A percentile compares a stretch with the other conserved stretches of the same genome.
These are phyloP conservation scores for Codiaeum variegatum DNA, from an alignment of 441 rosid species.

Conservation along the genomic window DNA sequence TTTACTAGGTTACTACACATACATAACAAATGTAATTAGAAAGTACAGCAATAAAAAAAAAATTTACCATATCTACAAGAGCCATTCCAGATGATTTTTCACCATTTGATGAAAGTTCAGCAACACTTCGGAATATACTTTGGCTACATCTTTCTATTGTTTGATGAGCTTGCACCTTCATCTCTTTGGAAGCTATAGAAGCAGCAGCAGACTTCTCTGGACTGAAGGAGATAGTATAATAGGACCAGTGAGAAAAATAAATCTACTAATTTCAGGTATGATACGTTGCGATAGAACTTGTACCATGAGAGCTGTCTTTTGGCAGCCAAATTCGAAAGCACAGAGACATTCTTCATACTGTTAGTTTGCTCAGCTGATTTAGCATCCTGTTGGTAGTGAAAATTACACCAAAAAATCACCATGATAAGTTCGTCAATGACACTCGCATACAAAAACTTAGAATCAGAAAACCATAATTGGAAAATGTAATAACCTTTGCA, in stretches of 20 bases:
- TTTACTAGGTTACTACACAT: constrained; percentile 14
- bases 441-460: constrained; percentile 3
- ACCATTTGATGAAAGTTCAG: constrained; percentile 72
- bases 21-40: constrained; percentile 12
- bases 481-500: constrained; percentile 47
- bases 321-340: constrained; percentile 54
- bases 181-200: constrained; percentile 38
- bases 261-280: constrained; percentile 11
- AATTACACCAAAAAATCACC: constrained; percentile 13
- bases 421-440: constrained; percentile 1
- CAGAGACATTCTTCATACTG: constrained; percentile 44
- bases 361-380: constrained; percentile 36
- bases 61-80: constrained; percentile 73
- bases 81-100: constrained; percentile 44
- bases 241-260: constrained; percentile 17
- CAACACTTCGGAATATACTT: constrained; percentile 68
- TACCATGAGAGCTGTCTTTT: constrained; percentile 57
- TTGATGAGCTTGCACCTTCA: constrained; percentile 33
- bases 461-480: not conserved
- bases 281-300: constrained; percentile 16
- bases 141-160: constrained; percentile 54
- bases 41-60: constrained; percentile 17
- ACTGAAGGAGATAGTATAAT: constrained; percentile 37
- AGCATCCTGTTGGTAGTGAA: constrained; percentile 47
- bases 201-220: constrained; percentile 36